A percentile compares a stretch with the other conserved stretches of the same genome.
phyloP scores from a whole-genome alignment of 192 early-diverging fungal genomes.

The Coemansia sp. region DNA sequence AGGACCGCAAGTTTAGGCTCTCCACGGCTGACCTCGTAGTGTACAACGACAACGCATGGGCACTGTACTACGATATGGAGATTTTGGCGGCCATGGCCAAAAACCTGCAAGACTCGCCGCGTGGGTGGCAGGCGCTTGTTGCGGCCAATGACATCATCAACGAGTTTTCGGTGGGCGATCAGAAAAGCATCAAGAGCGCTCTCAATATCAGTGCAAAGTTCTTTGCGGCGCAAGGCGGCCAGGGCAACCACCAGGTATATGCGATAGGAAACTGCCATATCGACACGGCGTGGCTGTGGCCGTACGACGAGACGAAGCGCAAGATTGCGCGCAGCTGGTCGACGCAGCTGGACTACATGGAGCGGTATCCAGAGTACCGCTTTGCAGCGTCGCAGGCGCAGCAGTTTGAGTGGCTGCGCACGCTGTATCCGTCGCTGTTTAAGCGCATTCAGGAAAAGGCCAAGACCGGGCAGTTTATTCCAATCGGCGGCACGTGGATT shows the following conservation, averaged over 20 bases:
- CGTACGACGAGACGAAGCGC: conserved; percentile 95
- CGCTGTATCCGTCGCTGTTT: conserved; percentile 82
- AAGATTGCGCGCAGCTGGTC: conserved; percentile 87
- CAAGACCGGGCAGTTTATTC: conserved; percentile 79
- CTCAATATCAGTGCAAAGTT: conserved; percentile 60
- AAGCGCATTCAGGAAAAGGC: conserved; percentile 68
- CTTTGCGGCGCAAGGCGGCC: conserved; percentile 62
- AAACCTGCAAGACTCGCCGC: conserved; percentile 66
- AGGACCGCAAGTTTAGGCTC: conserved; percentile 64
- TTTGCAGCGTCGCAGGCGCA: conserved; percentile 97
- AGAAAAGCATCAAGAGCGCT: conserved; percentile 41
- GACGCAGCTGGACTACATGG: conserved; percentile 78
- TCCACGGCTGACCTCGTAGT: conserved; percentile 68
- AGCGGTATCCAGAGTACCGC: conserved; percentile 82
- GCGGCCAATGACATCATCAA: conserved; percentile 83
- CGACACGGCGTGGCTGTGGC: conserved; percentile 95
- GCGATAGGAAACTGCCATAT: conserved; percentile 95
- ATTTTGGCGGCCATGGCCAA: conserved; percentile 71
- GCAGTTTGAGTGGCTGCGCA: conserved; percentile 91
- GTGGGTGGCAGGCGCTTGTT: conserved; percentile 77
- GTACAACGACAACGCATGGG: conserved; percentile 67
- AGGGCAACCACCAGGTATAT: conserved; percentile 68
- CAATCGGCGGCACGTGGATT: conserved; percentile 95
- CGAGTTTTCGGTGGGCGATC: conserved; percentile 49
- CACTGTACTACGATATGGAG: conserved; percentile 75